phyloP scores from a whole-genome alignment of 2,329 filamentous ascomycete species.

The Sphaceloma murrayae region DNA sequence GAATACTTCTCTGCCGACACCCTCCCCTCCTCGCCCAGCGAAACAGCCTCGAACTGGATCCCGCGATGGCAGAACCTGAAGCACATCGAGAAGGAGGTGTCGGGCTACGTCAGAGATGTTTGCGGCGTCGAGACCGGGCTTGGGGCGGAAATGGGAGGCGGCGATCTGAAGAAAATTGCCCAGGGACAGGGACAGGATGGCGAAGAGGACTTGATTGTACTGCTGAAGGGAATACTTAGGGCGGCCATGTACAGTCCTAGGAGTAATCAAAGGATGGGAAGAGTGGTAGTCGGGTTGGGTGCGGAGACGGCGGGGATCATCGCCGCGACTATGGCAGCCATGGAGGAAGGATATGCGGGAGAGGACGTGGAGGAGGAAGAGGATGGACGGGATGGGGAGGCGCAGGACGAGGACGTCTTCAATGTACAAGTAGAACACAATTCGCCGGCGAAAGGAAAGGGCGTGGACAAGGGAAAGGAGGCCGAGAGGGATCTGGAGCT shows the following conservation, averaged over 20 bases:
- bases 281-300: constrained; percentile 32
- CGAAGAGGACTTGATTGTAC: constrained; percentile 29
- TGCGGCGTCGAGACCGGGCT: constrained; percentile 27
- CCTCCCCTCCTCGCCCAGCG: constrained; percentile 38
- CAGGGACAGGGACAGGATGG: constrained; percentile 32
- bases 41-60: constrained; percentile 41
- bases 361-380: constrained; percentile 27
- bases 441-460: constrained; percentile 18
- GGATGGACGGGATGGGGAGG: constrained; percentile 27
- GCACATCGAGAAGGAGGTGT: constrained; percentile 40
- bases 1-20: constrained; percentile 40
- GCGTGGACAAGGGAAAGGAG: constrained; percentile 19
- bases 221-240: constrained; percentile 42
- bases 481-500: constrained; percentile 35
- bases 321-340: constrained; percentile 33
- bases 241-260: constrained; percentile 40
- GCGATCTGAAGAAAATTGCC: constrained; percentile 42
- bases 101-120: constrained; percentile 41
- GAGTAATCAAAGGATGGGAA: constrained; percentile 40
- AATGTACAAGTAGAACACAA: constrained; percentile 22
- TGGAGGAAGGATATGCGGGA: constrained; percentile 23
- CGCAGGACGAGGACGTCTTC: constrained; percentile 22
- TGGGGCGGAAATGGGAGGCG: constrained; percentile 21
- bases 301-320: constrained; percentile 31
- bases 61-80: constrained; percentile 46